Percentiles rank a stretch among this genome's conserved stretches.
These are phyloP conservation scores for Piedraia hortae DNA, from an alignment of 2,329 filamentous ascomycete genomes.

Conservation along the genomic window DNA sequence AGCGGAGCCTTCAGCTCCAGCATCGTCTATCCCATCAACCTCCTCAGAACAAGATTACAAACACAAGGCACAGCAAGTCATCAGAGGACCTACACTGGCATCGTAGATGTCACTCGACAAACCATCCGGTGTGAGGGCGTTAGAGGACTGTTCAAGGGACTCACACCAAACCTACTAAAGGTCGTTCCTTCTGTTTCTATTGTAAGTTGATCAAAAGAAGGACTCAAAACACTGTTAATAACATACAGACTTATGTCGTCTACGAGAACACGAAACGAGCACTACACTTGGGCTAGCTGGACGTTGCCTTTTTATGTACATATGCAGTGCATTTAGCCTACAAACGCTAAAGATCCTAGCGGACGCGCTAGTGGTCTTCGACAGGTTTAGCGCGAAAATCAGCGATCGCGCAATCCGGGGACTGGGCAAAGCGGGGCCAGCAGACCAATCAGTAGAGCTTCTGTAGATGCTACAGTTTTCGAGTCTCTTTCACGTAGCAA, in stretches of 20 bases:
- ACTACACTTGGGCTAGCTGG: too few relatives aligned
- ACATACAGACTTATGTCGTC: conserved; percentile 39
- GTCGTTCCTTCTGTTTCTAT: conserved; percentile 90
- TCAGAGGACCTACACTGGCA: conserved; percentile 67
- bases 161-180: conserved; percentile 87
- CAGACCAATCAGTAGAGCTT: too few relatives aligned
- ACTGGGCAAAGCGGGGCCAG: too few relatives aligned
- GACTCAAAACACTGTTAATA: not conserved
- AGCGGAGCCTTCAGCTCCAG: conserved; percentile 79
- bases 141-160: conserved; percentile 71
- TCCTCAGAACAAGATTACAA: conserved; percentile 62
- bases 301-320: too few relatives aligned
- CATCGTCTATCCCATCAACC: conserved; percentile 85
- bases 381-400: too few relatives aligned
- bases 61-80: conserved; percentile 88
- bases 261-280: conserved; percentile 72
- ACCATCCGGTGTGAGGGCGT: conserved; percentile 63
- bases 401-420: too few relatives aligned
- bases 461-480: too few relatives aligned
- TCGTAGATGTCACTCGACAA: conserved; percentile 63
- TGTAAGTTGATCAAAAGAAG: conserved; percentile 8
- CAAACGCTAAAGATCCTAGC: too few relatives aligned
- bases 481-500: too few relatives aligned
- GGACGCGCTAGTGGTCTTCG: too few relatives aligned
- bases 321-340: too few relatives aligned